Evolutionary conservation across 2,329 filamentous ascomycete species (phyloP).

Genomic region (Colletotrichum somersetense): DNA sequence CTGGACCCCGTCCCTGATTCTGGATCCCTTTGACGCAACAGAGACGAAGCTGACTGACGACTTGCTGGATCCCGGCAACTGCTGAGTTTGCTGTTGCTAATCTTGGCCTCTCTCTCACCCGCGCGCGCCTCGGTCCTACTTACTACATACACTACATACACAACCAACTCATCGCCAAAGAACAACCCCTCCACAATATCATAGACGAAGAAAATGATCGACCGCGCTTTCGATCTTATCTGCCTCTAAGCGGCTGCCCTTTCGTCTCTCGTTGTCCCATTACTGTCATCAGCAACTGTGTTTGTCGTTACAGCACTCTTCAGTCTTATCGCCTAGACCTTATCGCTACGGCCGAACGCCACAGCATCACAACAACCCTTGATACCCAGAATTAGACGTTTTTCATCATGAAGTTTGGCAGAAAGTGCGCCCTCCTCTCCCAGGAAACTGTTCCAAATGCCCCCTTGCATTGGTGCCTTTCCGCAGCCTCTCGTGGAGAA

Average conservation of each 20-base stretch:
- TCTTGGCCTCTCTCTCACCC: not conserved
- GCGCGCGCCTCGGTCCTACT: too few species aligned
- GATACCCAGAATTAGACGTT: constrained; percentile 43
- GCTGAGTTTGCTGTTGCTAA: not conserved
- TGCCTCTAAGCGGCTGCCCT: constrained; percentile 31
- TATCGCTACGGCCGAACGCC: constrained; percentile 16
- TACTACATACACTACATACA: not conserved
- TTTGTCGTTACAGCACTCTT: constrained; percentile 16
- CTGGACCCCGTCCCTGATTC: constrained; percentile 18
- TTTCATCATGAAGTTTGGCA: constrained; percentile 74
- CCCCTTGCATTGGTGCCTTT: not conserved
- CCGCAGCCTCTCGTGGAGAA: constrained; percentile 13
- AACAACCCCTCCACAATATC: not conserved
- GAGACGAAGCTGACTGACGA: constrained; percentile 1
- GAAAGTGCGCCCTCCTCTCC: constrained; percentile 59
- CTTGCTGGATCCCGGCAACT: not conserved
- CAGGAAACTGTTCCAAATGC: not conserved
- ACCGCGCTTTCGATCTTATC: constrained; percentile 20
- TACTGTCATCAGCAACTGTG: constrained; percentile 26
- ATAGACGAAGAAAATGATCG: constrained; percentile 21
- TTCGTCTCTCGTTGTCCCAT: not conserved
- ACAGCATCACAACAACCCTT: constrained; percentile 22
- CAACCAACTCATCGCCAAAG: not conserved
- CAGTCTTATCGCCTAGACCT: constrained; percentile 11
- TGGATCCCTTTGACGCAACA: constrained; percentile 12